These are phyloP conservation scores for Chimonanthus praecox DNA, from an alignment of 164 flowering plant species.

Conservation along the genomic window DNA sequence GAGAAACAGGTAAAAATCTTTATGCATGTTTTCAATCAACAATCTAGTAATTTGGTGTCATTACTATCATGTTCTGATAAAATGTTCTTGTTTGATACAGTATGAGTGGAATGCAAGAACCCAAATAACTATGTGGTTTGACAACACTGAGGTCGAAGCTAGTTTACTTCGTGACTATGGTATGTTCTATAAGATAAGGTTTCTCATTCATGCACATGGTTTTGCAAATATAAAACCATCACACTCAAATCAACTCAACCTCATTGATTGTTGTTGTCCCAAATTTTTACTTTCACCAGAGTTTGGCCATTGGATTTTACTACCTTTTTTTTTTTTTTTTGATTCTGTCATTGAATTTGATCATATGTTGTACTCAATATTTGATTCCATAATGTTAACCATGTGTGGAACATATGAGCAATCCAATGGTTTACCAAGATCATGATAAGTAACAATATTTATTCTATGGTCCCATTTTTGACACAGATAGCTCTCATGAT, in stretches of 20 bases:
- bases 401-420: too few species aligned
- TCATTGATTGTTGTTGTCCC: neutral
- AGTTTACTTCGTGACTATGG: slow-evolving; percentile 76
- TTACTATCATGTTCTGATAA: neutral
- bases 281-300: neutral
- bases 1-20: slow-evolving; percentile 42
- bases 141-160: slow-evolving; percentile 67
- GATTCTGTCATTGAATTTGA: too few species aligned
- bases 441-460: too few species aligned
- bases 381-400: too few species aligned
- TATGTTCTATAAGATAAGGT: slow-evolving; percentile 15
- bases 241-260: neutral
- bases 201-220: neutral
- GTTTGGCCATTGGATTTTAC: neutral
- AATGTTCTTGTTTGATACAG: slow-evolving; percentile 22
- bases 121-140: slow-evolving; percentile 80
- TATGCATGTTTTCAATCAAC: neutral
- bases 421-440: too few species aligned
- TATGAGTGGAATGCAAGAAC: slow-evolving; percentile 87
- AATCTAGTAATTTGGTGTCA: neutral
- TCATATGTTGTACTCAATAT: too few species aligned
- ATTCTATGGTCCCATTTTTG: neutral
- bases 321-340: neutral
- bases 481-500: too few species aligned
- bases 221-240: neutral